Evolutionary conservation across 495 filamentous ascomycete genomes (phyloP), one percentile per base, ranked within the genome.

Genomic region (Aspergillus cavernicola): DNA sequence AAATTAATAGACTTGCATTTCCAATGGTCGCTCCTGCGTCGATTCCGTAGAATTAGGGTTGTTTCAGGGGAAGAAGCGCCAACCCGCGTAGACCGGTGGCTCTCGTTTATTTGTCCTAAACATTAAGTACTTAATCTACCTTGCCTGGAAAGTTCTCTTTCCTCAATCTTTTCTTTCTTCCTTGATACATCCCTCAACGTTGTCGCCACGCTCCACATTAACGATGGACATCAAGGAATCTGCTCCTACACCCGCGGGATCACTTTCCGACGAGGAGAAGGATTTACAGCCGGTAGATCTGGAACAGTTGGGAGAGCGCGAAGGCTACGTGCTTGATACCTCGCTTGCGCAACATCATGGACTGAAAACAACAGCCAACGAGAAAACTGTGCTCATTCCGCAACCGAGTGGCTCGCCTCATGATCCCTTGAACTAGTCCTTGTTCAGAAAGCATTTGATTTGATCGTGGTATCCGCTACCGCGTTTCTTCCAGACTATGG

Each of bases 351-450:
- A 60, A 19, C 50, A 57, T 1, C 39, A 35, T 23, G 44, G 54
- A 7, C 44, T 66, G 11, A 62, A 67, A 41, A 66, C 57, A 2
- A 57, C 61, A 1, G 19, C 32, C 9, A 61, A 67, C 31, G 66
- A 60, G 1, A 35, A 71, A 22, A 81, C 74, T 0, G 67, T 82
- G 31, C 68, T 85, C 8, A 82, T 84, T 38, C 84, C 83, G 0
- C 81, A 86, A 63, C 83, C 83, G 1, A 75, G 69, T 48, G 66
- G 70, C 41, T 76, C 82, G 47, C 70, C 74, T 0, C 68, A 79
- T 42, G 83, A 86, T 56, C 82, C 82, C 0, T 65, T 87, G 28
- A 85, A 84, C 58, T 86, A 82, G 83, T 66, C 55, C 29, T 62
- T 61, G 54, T 55, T 52, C 15, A 78, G 71, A 56, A 86, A 85